phyloP scores from a whole-genome alignment of 345 rosid species.

The Fremontodendron californicum region DNA sequence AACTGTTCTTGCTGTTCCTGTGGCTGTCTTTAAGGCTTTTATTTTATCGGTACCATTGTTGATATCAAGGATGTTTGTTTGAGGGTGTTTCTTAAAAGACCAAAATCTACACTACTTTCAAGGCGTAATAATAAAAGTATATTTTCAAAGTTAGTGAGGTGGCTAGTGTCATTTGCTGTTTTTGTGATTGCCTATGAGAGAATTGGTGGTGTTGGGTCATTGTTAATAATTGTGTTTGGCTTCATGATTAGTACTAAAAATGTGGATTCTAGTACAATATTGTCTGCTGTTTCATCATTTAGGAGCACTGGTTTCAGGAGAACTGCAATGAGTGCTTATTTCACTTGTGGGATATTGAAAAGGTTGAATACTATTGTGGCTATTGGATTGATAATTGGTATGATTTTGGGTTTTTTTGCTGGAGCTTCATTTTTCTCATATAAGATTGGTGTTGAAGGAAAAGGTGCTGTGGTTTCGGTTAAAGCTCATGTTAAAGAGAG shows the following conservation, averaged over 20 bases:
- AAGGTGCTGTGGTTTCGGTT: slow-evolving; percentile 67
- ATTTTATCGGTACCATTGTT: slow-evolving; percentile 60
- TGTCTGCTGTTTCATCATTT: slow-evolving; percentile 66
- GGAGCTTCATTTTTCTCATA: slow-evolving; percentile 82
- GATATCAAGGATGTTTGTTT: slow-evolving; percentile 65
- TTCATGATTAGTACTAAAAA: slow-evolving; percentile 38
- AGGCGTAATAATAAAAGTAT: slow-evolving; percentile 43
- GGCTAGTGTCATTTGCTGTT: slow-evolving; percentile 80
- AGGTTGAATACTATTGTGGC: slow-evolving; percentile 72
- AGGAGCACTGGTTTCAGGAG: slow-evolving; percentile 61
- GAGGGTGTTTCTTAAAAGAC: slow-evolving; percentile 49
- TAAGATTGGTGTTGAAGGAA: slow-evolving; percentile 91
- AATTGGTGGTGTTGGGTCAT: slow-evolving; percentile 62
- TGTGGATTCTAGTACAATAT: slow-evolving; percentile 56
- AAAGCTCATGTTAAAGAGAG: slow-evolving; percentile 77
- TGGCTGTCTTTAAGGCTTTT: slow-evolving; percentile 60
- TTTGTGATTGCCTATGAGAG: slow-evolving; percentile 76
- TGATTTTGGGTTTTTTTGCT: slow-evolving; percentile 69
- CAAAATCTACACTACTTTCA: slow-evolving; percentile 33
- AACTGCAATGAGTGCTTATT: slow-evolving; percentile 48
- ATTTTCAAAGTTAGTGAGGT: slow-evolving; percentile 64
- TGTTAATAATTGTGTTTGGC: slow-evolving; percentile 60
- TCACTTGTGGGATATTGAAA: slow-evolving; percentile 73
- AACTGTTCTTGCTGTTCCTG: slow-evolving; percentile 80
- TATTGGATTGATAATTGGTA: slow-evolving; percentile 72